Evolutionary conservation across 164 flowering plant genomes (phyloP), one percentile per base, ranked within the genome.

Genomic region (Litsea cubeba): DNA sequence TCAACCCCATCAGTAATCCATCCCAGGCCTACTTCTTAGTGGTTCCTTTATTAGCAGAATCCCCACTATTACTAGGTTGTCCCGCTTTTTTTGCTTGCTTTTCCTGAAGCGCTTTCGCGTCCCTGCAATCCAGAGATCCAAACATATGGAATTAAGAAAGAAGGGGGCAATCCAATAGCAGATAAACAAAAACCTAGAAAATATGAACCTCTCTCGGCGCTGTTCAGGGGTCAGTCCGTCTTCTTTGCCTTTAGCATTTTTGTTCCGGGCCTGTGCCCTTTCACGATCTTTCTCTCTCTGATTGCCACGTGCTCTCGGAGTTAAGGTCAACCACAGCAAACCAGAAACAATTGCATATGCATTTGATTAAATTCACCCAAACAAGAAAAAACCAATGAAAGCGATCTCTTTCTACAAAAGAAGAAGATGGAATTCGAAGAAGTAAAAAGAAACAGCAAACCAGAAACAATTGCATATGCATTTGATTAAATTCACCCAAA

Each of bases 101-200:
- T 72, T 92, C 97, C 67, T 92, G 95, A 69, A 92, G 92, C 0
- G 97, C 97, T 71, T 92, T 92, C 0, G 88, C 97, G 80, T 92
- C 97, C 84, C 97, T 90, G 74, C 18, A 28, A 30, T 58, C 50
- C 20, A 57, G 60, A 54, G 60, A 54, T 15, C 17, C 60, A 54
- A 18, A 54, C 5, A 54, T 0, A 14, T 54, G 60, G 60, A 54
- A 54, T 54, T 14, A 54, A 54, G 18, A 54, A 54, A 14, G 18
- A 18, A 18, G 60, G 60, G 17, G 60, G 4, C 18, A 54, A 18
- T 14, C 17, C 3, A 15, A 54, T 1, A 14, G 60, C 60, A 15
- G 60, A 18, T 10, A 54, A 54, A 54, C 6, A 3, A 54, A 54
- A 54, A 54, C 60, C 18, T 18, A 54, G n/a, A 14, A 1, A 54